Conservation (phyloP, 805 yeast species). For the Zygosaccharomyces gambellarensis region DNA sequence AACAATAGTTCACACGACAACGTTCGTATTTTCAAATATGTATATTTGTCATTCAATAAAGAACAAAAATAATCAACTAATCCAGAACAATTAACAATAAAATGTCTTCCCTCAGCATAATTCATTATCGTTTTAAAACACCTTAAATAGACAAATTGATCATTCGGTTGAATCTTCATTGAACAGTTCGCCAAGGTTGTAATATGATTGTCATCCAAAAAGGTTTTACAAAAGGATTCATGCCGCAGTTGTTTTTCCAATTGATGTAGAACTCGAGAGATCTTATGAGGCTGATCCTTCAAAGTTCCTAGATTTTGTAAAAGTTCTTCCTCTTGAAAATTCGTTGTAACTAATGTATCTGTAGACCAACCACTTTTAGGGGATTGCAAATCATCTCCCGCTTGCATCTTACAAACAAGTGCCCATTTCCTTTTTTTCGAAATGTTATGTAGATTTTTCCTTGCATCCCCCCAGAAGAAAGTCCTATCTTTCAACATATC, state of each 20-base stretch:
- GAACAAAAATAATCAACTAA: constrained; percentile 19
- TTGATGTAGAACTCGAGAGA: constrained; percentile 20
- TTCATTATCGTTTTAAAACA: constrained; percentile 28
- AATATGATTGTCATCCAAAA: constrained; percentile 18
- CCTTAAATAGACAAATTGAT: constrained; percentile 24
- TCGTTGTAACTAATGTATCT: constrained; percentile 4
- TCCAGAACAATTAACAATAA: constrained; percentile 11
- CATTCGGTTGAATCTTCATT: constrained; percentile 3
- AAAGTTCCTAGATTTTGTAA: constrained; percentile 4
- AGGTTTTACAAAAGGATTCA: constrained; percentile 13
- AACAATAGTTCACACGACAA: constrained; percentile 26
- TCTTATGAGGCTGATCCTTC: constrained; percentile 5
- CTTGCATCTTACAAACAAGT: constrained; percentile 23
- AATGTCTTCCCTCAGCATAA: constrained; percentile 15
- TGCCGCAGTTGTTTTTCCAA: constrained; percentile 29
- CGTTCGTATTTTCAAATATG: constrained; percentile 18
- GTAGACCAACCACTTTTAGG: constrained; percentile 4
- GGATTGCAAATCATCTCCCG: constrained; percentile 3
- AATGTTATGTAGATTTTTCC: constrained; percentile 19
- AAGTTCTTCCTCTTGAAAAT: constrained; percentile 8
- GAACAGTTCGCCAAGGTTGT: constrained; percentile 11
- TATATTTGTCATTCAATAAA: constrained; percentile 10
- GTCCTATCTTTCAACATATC: constrained; percentile 22
- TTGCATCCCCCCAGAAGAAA: constrained; percentile 29
- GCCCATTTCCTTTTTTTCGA: constrained; percentile 31